Evolutionary conservation across 2,329 filamentous ascomycete species (phyloP), one percentile per base, ranked within the genome.

Genomic region (Clonostachys chloroleuca): DNA sequence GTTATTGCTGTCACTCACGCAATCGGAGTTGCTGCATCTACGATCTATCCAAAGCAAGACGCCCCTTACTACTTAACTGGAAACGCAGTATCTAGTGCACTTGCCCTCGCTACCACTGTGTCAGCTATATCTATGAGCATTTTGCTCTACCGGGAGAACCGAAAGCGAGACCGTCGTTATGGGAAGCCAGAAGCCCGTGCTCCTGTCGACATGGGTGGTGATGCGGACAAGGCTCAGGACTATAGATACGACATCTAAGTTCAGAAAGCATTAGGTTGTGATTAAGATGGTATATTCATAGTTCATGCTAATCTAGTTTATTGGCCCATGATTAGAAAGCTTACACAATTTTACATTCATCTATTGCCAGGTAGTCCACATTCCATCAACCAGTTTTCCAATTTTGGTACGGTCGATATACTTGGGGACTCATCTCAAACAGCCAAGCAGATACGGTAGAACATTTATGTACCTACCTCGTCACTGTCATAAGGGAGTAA

Each of bases 1-100:
- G 51, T 51, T 34, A 53, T 53, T 17, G 51, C 51, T 13, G 49
- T 53, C 30, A 53, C 51, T 6, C 51, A 53, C 17, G 49, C 49
- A 1, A 42, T 53, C 30, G 51, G 51, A 5, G 47, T 53, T 40
- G 51, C 51, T 12, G 49, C 51, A 6, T 53, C 51, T 36, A 53
- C 49, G 36, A 51, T 53, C 17, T 53, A 53, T 36, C 51, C 51
- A 17, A 48, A 46, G 34, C 42, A 42, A 2, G 51, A 51, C 47
- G 49, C 49, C 2, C 49, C 51, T 2, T 48, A 51, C 18, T 53
- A 53, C 30, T 34, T 51, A n/a, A 51, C 47, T 44, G 51, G 51
- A n/a, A 53, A 51, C 35, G 30, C 49, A 8, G 51, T 53, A 3
- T 51, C 51, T 3, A 48, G 47, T 34, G 45, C 49, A 10, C 35